Percentiles rank a stretch among this genome's conserved stretches.
These are phyloP conservation scores for Umbelopsis vinacea DNA, from an alignment of 192 early-diverging fungal species.

Conservation along the genomic window DNA sequence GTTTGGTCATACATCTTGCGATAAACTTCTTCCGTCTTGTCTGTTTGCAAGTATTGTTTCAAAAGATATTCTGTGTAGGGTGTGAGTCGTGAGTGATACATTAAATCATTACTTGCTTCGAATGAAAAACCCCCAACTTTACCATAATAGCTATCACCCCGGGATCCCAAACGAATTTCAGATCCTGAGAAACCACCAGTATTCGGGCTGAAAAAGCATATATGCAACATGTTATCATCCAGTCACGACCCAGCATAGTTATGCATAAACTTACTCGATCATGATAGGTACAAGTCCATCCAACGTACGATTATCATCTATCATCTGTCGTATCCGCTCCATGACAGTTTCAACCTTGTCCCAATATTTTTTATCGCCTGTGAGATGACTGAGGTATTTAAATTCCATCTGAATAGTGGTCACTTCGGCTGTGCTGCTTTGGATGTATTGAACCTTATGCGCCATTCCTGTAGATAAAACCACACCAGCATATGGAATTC, in stretches of 20 bases:
- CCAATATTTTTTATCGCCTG: constrained; percentile 77
- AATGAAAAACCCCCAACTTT: constrained; percentile 11
- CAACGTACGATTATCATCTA: constrained; percentile 40
- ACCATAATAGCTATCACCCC: constrained; percentile 93
- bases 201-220: constrained; percentile 43
- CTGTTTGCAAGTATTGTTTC: constrained; percentile 85
- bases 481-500: constrained; percentile 69
- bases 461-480: constrained; percentile 65
- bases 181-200: constrained; percentile 59
- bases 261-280: constrained; percentile 47
- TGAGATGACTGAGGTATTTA: constrained; percentile 79
- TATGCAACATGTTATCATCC: background rate
- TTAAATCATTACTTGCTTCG: constrained; percentile 14
- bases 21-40: constrained; percentile 62
- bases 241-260: background rate
- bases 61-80: constrained; percentile 77
- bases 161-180: constrained; percentile 75
- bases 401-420: constrained; percentile 89
- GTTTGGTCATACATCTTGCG: constrained; percentile 70
- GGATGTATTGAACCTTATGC: constrained; percentile 35
- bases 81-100: background rate
- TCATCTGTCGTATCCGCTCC: constrained; percentile 53
- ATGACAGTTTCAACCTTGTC: constrained; percentile 69
- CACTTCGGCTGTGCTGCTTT: constrained; percentile 73
- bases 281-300: constrained; percentile 82